Percentiles rank a stretch among this genome's conserved stretches.
phyloP scores from a whole-genome alignment of 257 asterid genomes.

The Nicotiana attenuata region DNA sequence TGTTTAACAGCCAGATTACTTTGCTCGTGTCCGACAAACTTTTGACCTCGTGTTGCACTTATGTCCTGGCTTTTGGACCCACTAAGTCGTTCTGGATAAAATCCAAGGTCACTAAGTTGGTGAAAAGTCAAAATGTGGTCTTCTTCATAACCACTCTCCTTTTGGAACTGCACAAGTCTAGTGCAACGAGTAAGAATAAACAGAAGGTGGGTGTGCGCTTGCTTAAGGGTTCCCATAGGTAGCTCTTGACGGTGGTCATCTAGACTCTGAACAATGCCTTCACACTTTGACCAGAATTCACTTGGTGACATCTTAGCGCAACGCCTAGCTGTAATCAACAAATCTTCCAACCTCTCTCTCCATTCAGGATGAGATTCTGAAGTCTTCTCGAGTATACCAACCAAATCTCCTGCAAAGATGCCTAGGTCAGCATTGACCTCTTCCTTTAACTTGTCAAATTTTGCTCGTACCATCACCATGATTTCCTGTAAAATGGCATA shows the following conservation, averaged over 20 bases:
- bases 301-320: constrained; percentile 75
- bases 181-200: constrained; percentile 93
- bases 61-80: constrained; percentile 22
- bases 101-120: constrained; percentile 84
- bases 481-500: constrained; percentile 54
- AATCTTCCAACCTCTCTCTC: constrained; percentile 74
- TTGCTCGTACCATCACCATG: constrained; percentile 62
- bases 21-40: constrained; percentile 37
- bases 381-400: constrained; percentile 65
- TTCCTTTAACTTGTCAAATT: constrained; percentile 73
- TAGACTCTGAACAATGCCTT: constrained; percentile 79
- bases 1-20: constrained; percentile 24
- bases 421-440: constrained; percentile 89
- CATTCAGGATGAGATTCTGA: constrained; percentile 60
- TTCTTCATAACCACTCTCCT: constrained; percentile 89
- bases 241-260: constrained; percentile 96
- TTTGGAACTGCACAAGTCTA: constrained; percentile 87
- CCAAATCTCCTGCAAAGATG: constrained; percentile 86
- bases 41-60: constrained; percentile 23
- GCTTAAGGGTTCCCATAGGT: constrained; percentile 66
- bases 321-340: constrained; percentile 74
- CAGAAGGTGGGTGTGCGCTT: constrained; percentile 80
- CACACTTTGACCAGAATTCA: constrained; percentile 88
- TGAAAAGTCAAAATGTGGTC: constrained; percentile 55
- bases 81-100: constrained; percentile 52